Evolutionary conservation across 2,329 filamentous ascomycete species (phyloP).

Genomic region (Aureobasidium leucospermi): DNA sequence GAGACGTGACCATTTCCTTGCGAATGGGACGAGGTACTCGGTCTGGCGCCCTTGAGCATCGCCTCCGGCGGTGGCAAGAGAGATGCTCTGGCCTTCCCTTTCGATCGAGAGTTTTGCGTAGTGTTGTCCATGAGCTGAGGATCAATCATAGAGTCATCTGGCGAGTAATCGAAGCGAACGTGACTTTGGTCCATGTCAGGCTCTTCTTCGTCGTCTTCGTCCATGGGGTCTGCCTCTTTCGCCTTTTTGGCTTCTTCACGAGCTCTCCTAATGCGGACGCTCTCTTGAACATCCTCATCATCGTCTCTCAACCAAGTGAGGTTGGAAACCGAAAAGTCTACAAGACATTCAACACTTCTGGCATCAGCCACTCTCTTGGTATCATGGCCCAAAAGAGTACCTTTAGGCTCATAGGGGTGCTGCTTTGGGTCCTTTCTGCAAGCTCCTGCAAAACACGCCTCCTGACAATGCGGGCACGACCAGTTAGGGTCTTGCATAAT

Average conservation of each 20-base stretch:
- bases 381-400: constrained; percentile 82
- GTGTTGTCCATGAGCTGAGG: constrained; percentile 22
- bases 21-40: neutral
- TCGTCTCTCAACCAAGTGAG: constrained; percentile 66
- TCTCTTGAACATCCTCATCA: constrained; percentile 35
- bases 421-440: constrained; percentile 66
- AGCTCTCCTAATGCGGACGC: constrained; percentile 33
- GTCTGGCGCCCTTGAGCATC: constrained; percentile 23
- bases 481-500: constrained; percentile 75
- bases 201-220: constrained; percentile 37
- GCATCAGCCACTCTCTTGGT: constrained; percentile 85
- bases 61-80: constrained; percentile 23
- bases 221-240: constrained; percentile 40
- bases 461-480: constrained; percentile 80
- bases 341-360: constrained; percentile 79
- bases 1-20: constrained; percentile 13
- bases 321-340: constrained; percentile 88
- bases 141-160: constrained; percentile 25
- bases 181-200: constrained; percentile 31
- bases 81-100: neutral
- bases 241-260: constrained; percentile 47
- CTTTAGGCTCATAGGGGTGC: constrained; percentile 75
- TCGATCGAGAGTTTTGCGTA: neutral
- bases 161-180: constrained; percentile 37
- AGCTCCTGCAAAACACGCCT: constrained; percentile 77